Evolutionary conservation across 768 basidiomycete genomes (phyloP).

Genomic region (Podaxis pistillaris): DNA sequence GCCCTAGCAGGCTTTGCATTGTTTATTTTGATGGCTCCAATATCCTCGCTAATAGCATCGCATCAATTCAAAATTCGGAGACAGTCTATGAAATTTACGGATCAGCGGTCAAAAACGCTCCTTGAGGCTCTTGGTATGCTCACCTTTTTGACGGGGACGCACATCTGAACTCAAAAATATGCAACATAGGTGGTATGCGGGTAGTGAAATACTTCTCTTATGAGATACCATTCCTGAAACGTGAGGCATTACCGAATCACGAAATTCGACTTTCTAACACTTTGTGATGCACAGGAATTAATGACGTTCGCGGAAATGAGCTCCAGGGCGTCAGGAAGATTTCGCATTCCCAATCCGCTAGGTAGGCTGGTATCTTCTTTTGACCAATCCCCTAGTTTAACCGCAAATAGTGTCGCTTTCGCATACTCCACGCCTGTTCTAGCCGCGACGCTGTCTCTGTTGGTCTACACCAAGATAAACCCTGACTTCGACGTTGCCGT

Average conservation of each 20-base stretch:
- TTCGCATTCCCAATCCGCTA: conserved; percentile 58
- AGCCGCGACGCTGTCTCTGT: conserved; percentile 67
- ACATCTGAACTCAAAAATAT: not conserved
- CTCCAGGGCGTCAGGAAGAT: conserved; percentile 56
- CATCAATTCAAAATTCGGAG: conserved; percentile 53
- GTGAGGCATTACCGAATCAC: conserved; percentile 31
- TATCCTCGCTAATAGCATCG: conserved; percentile 65
- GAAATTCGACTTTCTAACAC: not conserved
- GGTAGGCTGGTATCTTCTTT: conserved; percentile 34
- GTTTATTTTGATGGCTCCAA: conserved; percentile 59
- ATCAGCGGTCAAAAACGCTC: conserved; percentile 60
- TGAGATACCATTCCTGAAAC: conserved; percentile 63
- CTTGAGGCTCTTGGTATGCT: conserved; percentile 57
- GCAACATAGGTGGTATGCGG: conserved; percentile 52
- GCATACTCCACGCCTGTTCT: conserved; percentile 62
- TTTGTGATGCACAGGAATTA: conserved; percentile 40
- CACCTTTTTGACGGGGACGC: not conserved
- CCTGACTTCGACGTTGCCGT: conserved; percentile 9
- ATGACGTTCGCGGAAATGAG: conserved; percentile 51
- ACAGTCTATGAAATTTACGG: conserved; percentile 59
- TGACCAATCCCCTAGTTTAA: conserved; percentile 17
- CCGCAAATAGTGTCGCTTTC: conserved; percentile 40
- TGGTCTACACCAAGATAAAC: conserved; percentile 49
- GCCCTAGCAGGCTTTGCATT: conserved; percentile 70
- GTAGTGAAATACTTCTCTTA: conserved; percentile 80